These are phyloP conservation scores for Trichomonas gallinae DNA, from an alignment of 208 protist species.

Conservation along the genomic window DNA sequence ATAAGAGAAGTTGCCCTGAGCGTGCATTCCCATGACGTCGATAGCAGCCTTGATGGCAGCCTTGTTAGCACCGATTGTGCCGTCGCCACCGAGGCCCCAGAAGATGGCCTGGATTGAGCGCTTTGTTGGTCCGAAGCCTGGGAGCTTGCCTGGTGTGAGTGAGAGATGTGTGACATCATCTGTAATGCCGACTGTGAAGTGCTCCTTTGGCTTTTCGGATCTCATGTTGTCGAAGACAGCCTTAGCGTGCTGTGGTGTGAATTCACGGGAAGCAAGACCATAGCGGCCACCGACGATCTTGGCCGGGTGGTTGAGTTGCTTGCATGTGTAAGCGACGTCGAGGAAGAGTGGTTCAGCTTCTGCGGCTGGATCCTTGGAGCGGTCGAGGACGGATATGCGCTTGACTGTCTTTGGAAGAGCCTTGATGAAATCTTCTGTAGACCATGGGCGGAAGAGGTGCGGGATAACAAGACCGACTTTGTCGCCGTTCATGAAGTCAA, in stretches of 20 bases:
- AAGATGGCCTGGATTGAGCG: slow-evolving; percentile 45
- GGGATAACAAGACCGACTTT: slow-evolving; percentile 56
- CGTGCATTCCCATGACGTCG: slow-evolving; percentile 42
- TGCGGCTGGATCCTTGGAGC: slow-evolving; percentile 45
- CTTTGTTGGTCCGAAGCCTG: neutral
- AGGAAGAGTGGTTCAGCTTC: slow-evolving; percentile 53
- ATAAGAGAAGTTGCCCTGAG: slow-evolving; percentile 57
- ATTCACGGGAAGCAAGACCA: slow-evolving; percentile 56
- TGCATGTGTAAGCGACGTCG: slow-evolving; percentile 46
- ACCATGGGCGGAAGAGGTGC: slow-evolving; percentile 52
- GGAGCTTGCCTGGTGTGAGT: slow-evolving; percentile 29
- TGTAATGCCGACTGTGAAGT: slow-evolving; percentile 54
- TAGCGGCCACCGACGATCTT: slow-evolving; percentile 50
- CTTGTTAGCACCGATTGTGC: slow-evolving; percentile 60
- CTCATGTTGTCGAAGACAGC: slow-evolving; percentile 55
- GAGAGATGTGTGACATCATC: slow-evolving; percentile 54
- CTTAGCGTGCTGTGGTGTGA: slow-evolving; percentile 46
- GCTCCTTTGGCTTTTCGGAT: slow-evolving; percentile 34
- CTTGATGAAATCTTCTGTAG: slow-evolving; percentile 34
- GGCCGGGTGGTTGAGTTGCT: neutral
- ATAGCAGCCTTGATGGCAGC: slow-evolving; percentile 56
- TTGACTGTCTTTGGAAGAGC: slow-evolving; percentile 44
- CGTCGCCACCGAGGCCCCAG: slow-evolving; percentile 54
- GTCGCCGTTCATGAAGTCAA: slow-evolving; percentile 45
- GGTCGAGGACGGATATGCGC: slow-evolving; percentile 50